A percentile compares a stretch with the other conserved stretches of the same genome.
Evolutionary conservation across 495 filamentous ascomycete species (phyloP).

Genomic region (Bacidia gigantensis): DNA sequence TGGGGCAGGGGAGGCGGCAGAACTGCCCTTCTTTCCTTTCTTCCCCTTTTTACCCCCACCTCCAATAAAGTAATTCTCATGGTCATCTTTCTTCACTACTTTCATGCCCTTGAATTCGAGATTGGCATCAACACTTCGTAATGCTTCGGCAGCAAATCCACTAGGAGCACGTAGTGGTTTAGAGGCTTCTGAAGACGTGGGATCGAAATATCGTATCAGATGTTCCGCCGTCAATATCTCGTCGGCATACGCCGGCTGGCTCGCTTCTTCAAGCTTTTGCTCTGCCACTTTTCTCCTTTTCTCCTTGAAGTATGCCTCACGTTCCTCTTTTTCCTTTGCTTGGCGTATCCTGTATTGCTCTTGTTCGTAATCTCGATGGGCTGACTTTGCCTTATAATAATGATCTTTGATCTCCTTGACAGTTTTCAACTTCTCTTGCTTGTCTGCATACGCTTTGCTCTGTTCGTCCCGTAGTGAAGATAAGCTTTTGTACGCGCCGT

Average conservation of each 20-base stretch:
- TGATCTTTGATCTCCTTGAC: constrained; percentile 77
- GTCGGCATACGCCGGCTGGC: constrained; percentile 72
- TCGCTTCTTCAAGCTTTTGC: constrained; percentile 82
- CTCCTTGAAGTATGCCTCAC: constrained; percentile 56
- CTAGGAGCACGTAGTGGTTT: constrained; percentile 34
- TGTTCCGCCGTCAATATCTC: constrained; percentile 79
- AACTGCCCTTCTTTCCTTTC: constrained; percentile 66
- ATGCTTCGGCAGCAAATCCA: constrained; percentile 60
- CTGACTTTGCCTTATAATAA: constrained; percentile 64
- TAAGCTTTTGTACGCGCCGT: constrained; percentile 72
- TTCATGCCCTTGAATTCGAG: constrained; percentile 62
- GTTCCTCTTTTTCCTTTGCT: constrained; percentile 67
- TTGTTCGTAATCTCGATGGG: constrained; percentile 65
- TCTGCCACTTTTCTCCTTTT: constrained; percentile 71
- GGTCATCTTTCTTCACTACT: constrained; percentile 66
- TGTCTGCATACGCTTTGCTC: constrained; percentile 63
- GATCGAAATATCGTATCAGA: constrained; percentile 83
- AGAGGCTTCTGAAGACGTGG: constrained; percentile 50
- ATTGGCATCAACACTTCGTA: constrained; percentile 62
- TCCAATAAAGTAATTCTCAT: constrained; percentile 74
- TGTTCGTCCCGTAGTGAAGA: constrained; percentile 80
- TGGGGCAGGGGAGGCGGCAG: constrained; percentile 31
- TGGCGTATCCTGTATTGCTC: constrained; percentile 58
- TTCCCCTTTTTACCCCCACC: constrained; percentile 78
- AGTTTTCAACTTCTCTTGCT: constrained; percentile 66